Evolutionary conservation across 2,329 filamentous ascomycete genomes (phyloP), one percentile per base, ranked within the genome.

Genomic region (Hymenoscyphus scutula): DNA sequence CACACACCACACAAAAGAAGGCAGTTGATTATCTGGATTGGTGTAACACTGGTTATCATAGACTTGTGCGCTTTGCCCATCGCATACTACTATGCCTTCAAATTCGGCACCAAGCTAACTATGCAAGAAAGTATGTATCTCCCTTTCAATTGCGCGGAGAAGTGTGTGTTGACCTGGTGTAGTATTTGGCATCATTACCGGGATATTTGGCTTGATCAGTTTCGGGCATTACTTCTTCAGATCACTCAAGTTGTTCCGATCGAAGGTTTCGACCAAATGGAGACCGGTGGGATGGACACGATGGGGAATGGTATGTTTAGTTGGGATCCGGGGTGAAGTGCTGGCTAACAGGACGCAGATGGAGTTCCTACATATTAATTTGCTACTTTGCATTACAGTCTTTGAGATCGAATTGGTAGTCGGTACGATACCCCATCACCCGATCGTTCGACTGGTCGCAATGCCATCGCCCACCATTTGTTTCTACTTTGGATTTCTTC

Each of bases 381-480:
- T 71, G 30, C 60, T 71, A 10, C 67, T 70, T 37, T 60, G 62
- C 11, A 68, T 71, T 19, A 61, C 62, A 37, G 61, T 70, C 10
- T 67, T 71, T 27, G 69, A 72, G 53, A 65, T 71, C 23, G 69
- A 72, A 38, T 64, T 71, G 32, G 59, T 72, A 5, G 62, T 61
- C n/a, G 70, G 63, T 17, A 70, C 69, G 6, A 65, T 67, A 25
- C 69, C 67, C 8, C 17, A 56, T 27, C 58, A 68, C 23, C 69
- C 69, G n/a, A 65, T 67, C 27, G 62, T 70, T 13, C 66, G 69
- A 30, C 59, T 72, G 13, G 70, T 66, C 34, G 70, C 68, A 4
- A 72, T 71, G 69, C 64, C 69, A 25, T 69, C 68, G 15, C 67
- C 70, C 32, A 70, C 69, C 10, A 67, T 71, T 17, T 70, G 66